Conservation (phyloP, 2,329 filamentous ascomycete genomes). For the Diplodia mutila region DNA sequence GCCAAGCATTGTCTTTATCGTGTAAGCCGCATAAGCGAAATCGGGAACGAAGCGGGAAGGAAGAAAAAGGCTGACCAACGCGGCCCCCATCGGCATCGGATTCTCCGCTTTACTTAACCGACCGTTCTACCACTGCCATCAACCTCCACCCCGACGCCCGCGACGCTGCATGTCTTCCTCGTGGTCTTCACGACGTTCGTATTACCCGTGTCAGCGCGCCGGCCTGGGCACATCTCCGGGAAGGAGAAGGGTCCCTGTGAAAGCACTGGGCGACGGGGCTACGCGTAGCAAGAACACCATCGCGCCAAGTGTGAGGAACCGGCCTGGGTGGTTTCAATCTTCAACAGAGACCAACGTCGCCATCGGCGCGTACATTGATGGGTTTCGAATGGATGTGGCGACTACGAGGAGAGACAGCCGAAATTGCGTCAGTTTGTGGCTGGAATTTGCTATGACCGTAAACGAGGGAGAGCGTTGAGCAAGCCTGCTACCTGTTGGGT, state of each 20-base stretch:
- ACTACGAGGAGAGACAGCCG: too few relatives aligned
- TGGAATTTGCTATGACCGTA: too few relatives aligned
- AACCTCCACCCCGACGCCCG: neutral
- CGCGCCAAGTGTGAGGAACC: neutral
- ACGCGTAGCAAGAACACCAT: neutral
- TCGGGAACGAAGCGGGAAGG: neutral
- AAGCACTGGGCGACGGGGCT: neutral
- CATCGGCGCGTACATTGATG: neutral
- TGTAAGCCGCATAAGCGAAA: neutral
- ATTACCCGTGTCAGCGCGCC: too few relatives aligned
- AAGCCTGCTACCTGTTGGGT: too few relatives aligned
- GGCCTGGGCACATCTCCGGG: neutral
- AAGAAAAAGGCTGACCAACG: neutral
- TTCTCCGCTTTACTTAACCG: neutral
- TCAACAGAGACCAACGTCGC: neutral
- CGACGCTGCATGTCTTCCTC: neutral
- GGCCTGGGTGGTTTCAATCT: neutral
- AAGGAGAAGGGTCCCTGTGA: too few relatives aligned
- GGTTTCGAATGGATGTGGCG: too few relatives aligned
- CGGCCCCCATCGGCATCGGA: constrained; percentile 3
- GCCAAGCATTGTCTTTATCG: neutral
- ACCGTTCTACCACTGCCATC: neutral
- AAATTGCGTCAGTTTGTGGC: too few relatives aligned
- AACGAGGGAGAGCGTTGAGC: too few relatives aligned
- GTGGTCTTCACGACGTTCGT: neutral